Conservation (phyloP, 2,329 filamentous ascomycete species). For the Periconia sp. region DNA sequence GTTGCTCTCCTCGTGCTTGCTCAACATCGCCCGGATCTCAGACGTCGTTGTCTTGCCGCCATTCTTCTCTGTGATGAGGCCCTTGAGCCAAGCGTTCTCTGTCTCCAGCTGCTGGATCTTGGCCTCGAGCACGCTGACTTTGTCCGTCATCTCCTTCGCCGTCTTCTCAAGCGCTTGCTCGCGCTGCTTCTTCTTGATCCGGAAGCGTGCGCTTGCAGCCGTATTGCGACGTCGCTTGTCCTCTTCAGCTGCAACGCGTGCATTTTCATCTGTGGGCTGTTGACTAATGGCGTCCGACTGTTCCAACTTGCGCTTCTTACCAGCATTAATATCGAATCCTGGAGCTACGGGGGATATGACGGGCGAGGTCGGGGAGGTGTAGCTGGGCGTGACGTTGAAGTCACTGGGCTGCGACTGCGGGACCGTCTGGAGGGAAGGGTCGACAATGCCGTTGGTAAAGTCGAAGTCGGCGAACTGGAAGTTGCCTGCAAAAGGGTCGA, state of each 20-base stretch:
- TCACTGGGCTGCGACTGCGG: constrained; percentile 30
- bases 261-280: constrained; percentile 52
- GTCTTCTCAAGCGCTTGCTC: constrained; percentile 59
- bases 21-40: constrained; percentile 42
- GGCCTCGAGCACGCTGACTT: constrained; percentile 52
- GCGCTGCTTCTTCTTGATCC: constrained; percentile 62
- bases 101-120: constrained; percentile 58
- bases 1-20: constrained; percentile 40
- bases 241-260: constrained; percentile 57
- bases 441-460: constrained; percentile 42
- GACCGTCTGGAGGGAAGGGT: constrained; percentile 36
- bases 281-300: constrained; percentile 35
- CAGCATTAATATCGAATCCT: constrained; percentile 35
- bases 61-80: constrained; percentile 58
- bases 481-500: constrained; percentile 45
- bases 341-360: constrained; percentile 35
- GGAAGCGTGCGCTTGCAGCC: constrained; percentile 59
- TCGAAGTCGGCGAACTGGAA: constrained; percentile 56
- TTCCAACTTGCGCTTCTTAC: constrained; percentile 57
- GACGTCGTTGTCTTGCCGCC: constrained; percentile 40
- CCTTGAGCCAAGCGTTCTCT: constrained; percentile 61
- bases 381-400: constrained; percentile 32
- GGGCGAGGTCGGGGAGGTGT: constrained; percentile 32
- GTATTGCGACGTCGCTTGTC: constrained; percentile 62
- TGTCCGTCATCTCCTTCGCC: constrained; percentile 58